Evolutionary conservation across 805 yeast species (phyloP), one percentile per base, ranked within the genome.

Genomic region (Candida hispaniensis): DNA sequence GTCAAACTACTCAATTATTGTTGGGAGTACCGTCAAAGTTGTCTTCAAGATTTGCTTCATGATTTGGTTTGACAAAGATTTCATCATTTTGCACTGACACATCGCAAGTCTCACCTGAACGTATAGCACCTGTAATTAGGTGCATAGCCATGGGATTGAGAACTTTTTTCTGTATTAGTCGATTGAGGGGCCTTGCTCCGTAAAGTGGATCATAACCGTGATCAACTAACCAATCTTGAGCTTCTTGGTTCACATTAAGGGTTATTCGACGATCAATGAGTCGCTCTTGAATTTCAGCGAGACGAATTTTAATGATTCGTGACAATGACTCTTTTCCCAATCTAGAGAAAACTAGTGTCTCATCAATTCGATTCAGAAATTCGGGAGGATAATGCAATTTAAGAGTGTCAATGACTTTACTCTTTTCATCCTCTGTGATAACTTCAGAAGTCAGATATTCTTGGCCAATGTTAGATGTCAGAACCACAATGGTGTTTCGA

Each of bases 381-480:
- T 91, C 98, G 0, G 98, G 98, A 12, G 97, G 86, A 49, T 91
- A 91, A 47, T 71, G 59, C 26, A 60, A 61, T 47, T 70, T 77
- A 70, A 91, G 74, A 6, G 71, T 62, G 7, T 82, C 79, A 20
- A 73, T 55, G 6, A 91, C 85, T 47, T 66, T 58, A 3, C 52
- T 47, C 50, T 77, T 76, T 3, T 76, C 68, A 11, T 58, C 56
- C 2, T 62, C 59, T 26, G 68, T 58, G 26, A 83, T 79, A 22
- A 60, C 66, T 47, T 81, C 94, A 14, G 75, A 65, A 26, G 85
- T 58, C 46, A 91, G 65, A 26, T 80, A 69, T 44, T 86, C 95
- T 57, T 91, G 97, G 6, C 98, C 98, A 48, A 91, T 81, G 56
- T 88, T 88, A 2, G 94, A 81, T 0, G 98, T 88, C 94, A 88